Conservation (phyloP, 2,329 filamentous ascomycete species). For the Aspergillus pseudoglaucus region DNA sequence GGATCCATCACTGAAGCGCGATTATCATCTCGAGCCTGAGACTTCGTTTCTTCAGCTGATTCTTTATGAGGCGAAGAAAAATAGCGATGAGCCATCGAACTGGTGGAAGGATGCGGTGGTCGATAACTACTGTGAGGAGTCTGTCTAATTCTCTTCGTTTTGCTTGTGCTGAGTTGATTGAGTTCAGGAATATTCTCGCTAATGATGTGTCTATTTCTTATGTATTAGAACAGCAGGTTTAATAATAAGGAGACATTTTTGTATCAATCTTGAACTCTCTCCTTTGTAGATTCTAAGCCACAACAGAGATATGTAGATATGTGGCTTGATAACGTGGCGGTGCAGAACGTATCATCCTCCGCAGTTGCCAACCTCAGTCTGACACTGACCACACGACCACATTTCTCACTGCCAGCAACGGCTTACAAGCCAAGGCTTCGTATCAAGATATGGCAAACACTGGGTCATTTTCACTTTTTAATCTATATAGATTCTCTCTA, state of each 20-base stretch:
- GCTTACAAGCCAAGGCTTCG: neutral
- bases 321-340: neutral
- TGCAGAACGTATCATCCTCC: neutral
- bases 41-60: neutral
- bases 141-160: neutral
- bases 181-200: no score
- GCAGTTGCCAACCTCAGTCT: constrained; percentile 2
- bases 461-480: no score
- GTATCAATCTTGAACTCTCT: no score
- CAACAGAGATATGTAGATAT: neutral
- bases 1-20: neutral
- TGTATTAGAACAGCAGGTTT: no score
- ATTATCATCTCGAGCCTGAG: neutral
- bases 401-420: neutral
- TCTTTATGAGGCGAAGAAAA: neutral
- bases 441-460: neutral
- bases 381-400: neutral
- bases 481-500: no score
- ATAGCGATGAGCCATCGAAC: neutral
- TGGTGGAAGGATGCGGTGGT: neutral
- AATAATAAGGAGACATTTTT: no score
- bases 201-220: no score
- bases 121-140: neutral
- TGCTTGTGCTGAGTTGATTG: neutral
- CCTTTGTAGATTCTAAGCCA: no score